phyloP scores from a whole-genome alignment of 2,329 filamentous ascomycete genomes.

The Colletotrichum abscissum region DNA sequence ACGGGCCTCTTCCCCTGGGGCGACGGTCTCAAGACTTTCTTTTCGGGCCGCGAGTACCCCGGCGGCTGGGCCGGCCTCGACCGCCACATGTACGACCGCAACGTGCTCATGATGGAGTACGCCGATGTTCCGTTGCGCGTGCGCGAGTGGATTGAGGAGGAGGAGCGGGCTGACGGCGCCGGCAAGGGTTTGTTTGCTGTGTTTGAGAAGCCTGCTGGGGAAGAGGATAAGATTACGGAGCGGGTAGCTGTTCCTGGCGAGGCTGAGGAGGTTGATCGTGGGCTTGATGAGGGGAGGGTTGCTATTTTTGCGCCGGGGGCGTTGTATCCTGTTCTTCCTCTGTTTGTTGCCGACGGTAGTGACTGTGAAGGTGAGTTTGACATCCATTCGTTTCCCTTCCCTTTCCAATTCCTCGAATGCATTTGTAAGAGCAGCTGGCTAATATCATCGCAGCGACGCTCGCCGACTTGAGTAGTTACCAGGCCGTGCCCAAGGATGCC shows the following conservation, averaged over 20 bases:
- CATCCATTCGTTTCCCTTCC: background rate
- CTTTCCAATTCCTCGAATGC: background rate
- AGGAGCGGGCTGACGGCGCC: constrained; percentile 45
- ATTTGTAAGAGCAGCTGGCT: background rate
- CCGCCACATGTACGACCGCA: constrained; percentile 61
- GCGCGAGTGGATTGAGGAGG: constrained; percentile 59
- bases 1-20: constrained; percentile 52
- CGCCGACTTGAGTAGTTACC: constrained; percentile 44
- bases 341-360: constrained; percentile 52
- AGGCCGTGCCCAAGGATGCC: constrained; percentile 40
- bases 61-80: constrained; percentile 65
- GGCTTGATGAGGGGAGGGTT: constrained; percentile 41
- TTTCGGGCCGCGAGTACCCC: constrained; percentile 56
- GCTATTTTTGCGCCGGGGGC: constrained; percentile 57
- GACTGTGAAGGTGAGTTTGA: constrained; percentile 50
- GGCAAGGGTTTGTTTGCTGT: constrained; percentile 55
- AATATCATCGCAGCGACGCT: constrained; percentile 24
- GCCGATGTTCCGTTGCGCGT: constrained; percentile 54
- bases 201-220: constrained; percentile 51
- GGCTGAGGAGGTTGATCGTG: constrained; percentile 42
- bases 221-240: constrained; percentile 51
- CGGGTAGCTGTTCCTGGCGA: constrained; percentile 42
- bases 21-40: constrained; percentile 53
- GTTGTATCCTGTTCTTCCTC: constrained; percentile 54
- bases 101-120: constrained; percentile 59